A percentile compares a stretch with the other conserved stretches of the same genome.
Conservation (phyloP, 2,329 filamentous ascomycete genomes). For the Pseudogymnoascus sp. region DNA sequence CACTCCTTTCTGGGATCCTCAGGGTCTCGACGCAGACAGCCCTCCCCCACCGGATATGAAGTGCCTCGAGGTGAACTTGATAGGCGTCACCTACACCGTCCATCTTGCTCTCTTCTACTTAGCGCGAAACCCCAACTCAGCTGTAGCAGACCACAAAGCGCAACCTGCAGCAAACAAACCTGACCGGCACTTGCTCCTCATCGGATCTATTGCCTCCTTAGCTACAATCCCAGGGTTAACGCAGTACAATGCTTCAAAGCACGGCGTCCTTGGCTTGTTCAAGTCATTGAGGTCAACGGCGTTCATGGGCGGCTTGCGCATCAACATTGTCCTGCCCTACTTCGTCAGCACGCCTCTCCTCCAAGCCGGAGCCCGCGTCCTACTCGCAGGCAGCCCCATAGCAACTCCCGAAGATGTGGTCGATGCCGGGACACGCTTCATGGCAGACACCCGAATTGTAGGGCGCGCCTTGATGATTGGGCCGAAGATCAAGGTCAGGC, state of each 20-base stretch:
- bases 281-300: conserved; percentile 47
- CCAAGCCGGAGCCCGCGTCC: conserved; percentile 35
- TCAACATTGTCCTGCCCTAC: conserved; percentile 62
- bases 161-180: conserved; percentile 28
- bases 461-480: conserved; percentile 52
- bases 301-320: conserved; percentile 44
- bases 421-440: conserved; percentile 53
- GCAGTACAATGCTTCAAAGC: conserved; percentile 56
- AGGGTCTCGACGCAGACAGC: conserved; percentile 36
- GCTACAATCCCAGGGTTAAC: conserved; percentile 36
- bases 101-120: conserved; percentile 58
- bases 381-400: conserved; percentile 50
- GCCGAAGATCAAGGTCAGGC: conserved; percentile 43
- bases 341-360: conserved; percentile 58
- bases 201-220: conserved; percentile 55
- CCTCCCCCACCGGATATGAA: conserved; percentile 43
- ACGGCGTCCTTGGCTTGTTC: conserved; percentile 59
- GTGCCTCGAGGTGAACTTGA: conserved; percentile 55
- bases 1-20: conserved; percentile 37
- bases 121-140: conserved; percentile 39
- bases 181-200: conserved; percentile 54
- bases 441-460: conserved; percentile 49
- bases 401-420: conserved; percentile 52
- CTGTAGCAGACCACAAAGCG: conserved; percentile 26
- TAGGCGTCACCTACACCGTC: conserved; percentile 56